A percentile compares a stretch with the other conserved stretches of the same genome.
Evolutionary conservation across 1,284 basidiomycete genomes (phyloP).

Genomic region (Pyrrhoderma noxium): DNA sequence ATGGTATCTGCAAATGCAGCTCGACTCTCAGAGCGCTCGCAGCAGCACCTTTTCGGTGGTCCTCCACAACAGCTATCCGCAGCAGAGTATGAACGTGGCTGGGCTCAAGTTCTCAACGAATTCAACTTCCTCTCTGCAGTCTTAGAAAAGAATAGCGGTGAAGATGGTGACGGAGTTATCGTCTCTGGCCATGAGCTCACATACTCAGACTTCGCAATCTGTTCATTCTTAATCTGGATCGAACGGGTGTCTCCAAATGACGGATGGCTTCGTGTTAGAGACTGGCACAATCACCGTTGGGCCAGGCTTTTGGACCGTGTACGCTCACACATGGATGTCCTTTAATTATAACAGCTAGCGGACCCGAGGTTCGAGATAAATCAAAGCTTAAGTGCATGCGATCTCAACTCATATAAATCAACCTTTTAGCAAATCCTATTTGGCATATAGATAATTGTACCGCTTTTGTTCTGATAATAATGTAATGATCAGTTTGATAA

Average conservation of each 20-base stretch:
- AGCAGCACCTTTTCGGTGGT: conserved; percentile 38
- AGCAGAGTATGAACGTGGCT: conserved; percentile 51
- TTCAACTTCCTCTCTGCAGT: conserved; percentile 57
- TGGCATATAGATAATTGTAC: neutral
- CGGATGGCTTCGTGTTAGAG: conserved; percentile 52
- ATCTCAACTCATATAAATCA: neutral
- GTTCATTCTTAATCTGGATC: conserved; percentile 63
- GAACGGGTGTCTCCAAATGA: conserved; percentile 60
- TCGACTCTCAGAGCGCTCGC: conserved; percentile 46
- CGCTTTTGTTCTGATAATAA: no score
- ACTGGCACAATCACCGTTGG: conserved; percentile 62
- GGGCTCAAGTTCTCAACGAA: conserved; percentile 54
- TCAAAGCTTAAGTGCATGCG: neutral
- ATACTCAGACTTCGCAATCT: conserved; percentile 65
- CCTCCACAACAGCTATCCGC: conserved; percentile 28
- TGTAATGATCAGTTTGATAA: no score
- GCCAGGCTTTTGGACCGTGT: conserved; percentile 50
- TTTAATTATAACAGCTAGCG: neutral
- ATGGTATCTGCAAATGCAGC: conserved; percentile 63
- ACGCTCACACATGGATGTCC: conserved; percentile 53
- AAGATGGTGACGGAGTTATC: conserved; percentile 51
- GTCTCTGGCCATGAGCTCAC: conserved; percentile 56
- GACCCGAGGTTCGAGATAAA: neutral
- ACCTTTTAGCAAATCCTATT: neutral
- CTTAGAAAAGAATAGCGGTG: conserved; percentile 53